Evolutionary conservation across 495 filamentous ascomycete genomes (phyloP).

Genomic region (Penicillium waksmanii): DNA sequence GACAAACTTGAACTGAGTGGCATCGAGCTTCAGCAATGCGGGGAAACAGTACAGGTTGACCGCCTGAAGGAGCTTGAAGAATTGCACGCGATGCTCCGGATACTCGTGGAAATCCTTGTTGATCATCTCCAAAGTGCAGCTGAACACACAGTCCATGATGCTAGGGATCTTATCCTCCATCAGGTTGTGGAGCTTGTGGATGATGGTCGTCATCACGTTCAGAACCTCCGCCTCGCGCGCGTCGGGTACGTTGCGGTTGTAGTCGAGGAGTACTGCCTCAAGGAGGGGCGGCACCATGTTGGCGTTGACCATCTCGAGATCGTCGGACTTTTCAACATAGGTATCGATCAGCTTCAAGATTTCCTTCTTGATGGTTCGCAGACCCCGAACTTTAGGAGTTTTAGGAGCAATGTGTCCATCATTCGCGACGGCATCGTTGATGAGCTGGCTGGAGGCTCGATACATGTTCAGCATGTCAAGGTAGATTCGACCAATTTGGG

Average conservation of each 20-base stretch:
- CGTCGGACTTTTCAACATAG: conserved; percentile 97
- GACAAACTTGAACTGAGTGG: conserved; percentile 96
- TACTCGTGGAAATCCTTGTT: conserved; percentile 99
- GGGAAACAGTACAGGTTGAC: conserved; percentile 98
- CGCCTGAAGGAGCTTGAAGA: conserved; percentile 93
- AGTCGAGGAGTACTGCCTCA: conserved; percentile 92
- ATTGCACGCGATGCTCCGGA: conserved; percentile 96
- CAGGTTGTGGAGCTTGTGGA: conserved; percentile 86
- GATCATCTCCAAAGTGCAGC: conserved; percentile 99
- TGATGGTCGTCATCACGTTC: conserved; percentile 96
- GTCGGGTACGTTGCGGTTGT: conserved; percentile 94
- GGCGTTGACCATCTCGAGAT: conserved; percentile 85
- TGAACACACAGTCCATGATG: conserved; percentile 99
- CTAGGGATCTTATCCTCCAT: conserved; percentile 98
- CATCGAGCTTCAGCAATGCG: conserved; percentile 89
- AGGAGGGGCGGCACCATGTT: conserved; percentile 97
- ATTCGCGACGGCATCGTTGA: conserved; percentile 84
- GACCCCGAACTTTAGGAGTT: conserved; percentile 91
- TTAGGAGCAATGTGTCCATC: conserved; percentile 95
- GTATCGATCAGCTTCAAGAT: conserved; percentile 98
- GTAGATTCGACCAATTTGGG: conserved; percentile 98
- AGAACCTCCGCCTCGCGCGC: conserved; percentile 96
- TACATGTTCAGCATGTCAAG: conserved; percentile 99
- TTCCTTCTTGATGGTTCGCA: conserved; percentile 99
- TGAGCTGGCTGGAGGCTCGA: conserved; percentile 89